Percentiles rank a stretch among this genome's conserved stretches.
phyloP scores from a whole-genome alignment of 2,329 filamentous ascomycete genomes.

The Sporothrix curviconia region DNA sequence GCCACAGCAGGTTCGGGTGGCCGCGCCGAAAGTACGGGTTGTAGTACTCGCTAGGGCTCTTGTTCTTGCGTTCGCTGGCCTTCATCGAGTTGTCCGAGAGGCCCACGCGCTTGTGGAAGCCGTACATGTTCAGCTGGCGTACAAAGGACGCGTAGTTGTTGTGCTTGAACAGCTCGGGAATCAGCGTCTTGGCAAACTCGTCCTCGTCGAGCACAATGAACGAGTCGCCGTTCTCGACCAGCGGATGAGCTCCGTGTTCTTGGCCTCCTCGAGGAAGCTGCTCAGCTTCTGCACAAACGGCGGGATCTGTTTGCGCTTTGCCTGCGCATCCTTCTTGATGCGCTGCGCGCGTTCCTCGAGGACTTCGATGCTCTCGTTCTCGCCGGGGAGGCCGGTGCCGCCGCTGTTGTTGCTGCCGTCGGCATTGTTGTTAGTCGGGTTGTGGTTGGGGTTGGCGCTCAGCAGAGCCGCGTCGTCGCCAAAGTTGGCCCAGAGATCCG shows the following conservation, averaged over 20 bases:
- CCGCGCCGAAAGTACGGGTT: constrained; percentile 95
- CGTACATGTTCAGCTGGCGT: constrained; percentile 92
- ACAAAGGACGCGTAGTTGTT: constrained; percentile 98
- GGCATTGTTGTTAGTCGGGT: neutral
- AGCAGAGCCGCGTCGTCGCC: constrained; percentile 33
- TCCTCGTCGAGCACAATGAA: constrained; percentile 97
- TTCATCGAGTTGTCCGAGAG: constrained; percentile 97
- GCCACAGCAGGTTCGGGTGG: constrained; percentile 85
- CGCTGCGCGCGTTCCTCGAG: constrained; percentile 72
- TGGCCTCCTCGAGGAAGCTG: constrained; percentile 90
- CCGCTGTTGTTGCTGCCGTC: constrained; percentile 1
- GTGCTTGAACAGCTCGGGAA: constrained; percentile 98
- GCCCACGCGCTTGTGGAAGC: constrained; percentile 92
- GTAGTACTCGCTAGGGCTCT: constrained; percentile 96
- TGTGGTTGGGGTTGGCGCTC: constrained; percentile 15
- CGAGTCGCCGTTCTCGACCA: constrained; percentile 95
- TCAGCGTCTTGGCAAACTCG: constrained; percentile 93
- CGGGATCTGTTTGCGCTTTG: constrained; percentile 90
- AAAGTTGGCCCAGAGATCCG: constrained; percentile 38
- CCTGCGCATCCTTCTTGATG: constrained; percentile 80
- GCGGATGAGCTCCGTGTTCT: constrained; percentile 89
- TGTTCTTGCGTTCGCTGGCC: constrained; percentile 92
- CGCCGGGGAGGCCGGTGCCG: constrained; percentile 29
- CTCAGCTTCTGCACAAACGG: constrained; percentile 97
- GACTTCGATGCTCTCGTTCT: constrained; percentile 68